These are phyloP conservation scores for Meyerozyma guilliermondii DNA, from an alignment of 1,139 yeast genomes.

Conservation along the genomic window DNA sequence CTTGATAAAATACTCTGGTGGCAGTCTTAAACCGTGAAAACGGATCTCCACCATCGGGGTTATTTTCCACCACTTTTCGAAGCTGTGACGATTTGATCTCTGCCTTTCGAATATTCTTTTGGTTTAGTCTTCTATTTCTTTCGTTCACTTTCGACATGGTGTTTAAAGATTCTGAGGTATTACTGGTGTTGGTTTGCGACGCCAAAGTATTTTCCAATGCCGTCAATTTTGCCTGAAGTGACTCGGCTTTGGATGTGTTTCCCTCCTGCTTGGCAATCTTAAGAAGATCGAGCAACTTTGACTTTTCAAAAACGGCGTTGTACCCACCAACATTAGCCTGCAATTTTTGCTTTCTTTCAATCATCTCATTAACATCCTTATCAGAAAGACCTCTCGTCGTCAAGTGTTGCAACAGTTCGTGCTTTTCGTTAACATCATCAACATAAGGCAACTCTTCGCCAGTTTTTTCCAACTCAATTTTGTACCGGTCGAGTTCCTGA, in stretches of 20 bases:
- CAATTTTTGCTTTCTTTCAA: slow-evolving; percentile 59
- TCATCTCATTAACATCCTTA: slow-evolving; percentile 74
- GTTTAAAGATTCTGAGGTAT: slow-evolving; percentile 20
- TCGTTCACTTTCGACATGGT: slow-evolving; percentile 64
- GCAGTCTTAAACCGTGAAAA: slow-evolving; percentile 84
- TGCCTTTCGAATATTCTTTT: slow-evolving; percentile 71
- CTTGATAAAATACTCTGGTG: slow-evolving; percentile 74
- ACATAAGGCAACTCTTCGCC: slow-evolving; percentile 58
- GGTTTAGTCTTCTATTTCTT: slow-evolving; percentile 79
- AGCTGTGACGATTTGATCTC: slow-evolving; percentile 61
- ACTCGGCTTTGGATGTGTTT: slow-evolving; percentile 46
- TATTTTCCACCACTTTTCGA: slow-evolving; percentile 43
- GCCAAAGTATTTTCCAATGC: slow-evolving; percentile 27
- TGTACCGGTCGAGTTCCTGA: slow-evolving; percentile 72
- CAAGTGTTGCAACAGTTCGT: slow-evolving; percentile 55
- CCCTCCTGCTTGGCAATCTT: slow-evolving; percentile 71
- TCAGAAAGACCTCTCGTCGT: slow-evolving; percentile 65
- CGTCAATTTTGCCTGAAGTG: slow-evolving; percentile 45
- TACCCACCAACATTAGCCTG: slow-evolving; percentile 53
- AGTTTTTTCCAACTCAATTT: slow-evolving; percentile 54
- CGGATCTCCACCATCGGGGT: slow-evolving; percentile 65
- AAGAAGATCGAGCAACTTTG: slow-evolving; percentile 68
- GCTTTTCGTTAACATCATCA: slow-evolving; percentile 64
- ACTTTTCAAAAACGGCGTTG: slow-evolving; percentile 73
- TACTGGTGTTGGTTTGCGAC: slow-evolving; percentile 18